Percentiles rank a stretch among this genome's conserved stretches.
phyloP scores from a whole-genome alignment of 139 green algal genomes.

The Tetradesmus lagerheimii region DNA sequence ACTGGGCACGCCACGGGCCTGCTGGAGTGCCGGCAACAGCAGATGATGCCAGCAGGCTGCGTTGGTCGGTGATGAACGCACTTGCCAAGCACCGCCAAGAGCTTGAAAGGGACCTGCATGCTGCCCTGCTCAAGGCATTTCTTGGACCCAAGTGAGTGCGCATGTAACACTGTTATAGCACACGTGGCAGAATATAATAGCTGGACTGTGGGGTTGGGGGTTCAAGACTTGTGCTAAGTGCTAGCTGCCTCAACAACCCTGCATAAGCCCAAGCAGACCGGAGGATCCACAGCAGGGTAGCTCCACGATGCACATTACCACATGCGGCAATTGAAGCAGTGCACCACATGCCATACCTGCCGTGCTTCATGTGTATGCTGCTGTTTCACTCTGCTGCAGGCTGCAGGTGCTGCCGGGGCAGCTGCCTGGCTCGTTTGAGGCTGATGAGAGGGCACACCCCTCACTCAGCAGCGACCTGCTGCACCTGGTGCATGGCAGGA shows the following conservation, averaged over 20 bases:
- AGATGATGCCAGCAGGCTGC: not conserved
- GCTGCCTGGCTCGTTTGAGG: constrained; percentile 57
- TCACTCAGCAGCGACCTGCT: constrained; percentile 35
- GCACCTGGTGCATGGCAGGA: constrained; percentile 60
- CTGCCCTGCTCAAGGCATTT: constrained; percentile 57
- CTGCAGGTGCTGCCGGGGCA: constrained; percentile 39
- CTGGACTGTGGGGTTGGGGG: not conserved
- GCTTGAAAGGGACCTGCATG: constrained; percentile 54
- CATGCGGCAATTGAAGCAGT: too few relatives aligned
- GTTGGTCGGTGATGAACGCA: not conserved
- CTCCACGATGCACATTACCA: too few relatives aligned
- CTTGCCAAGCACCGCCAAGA: constrained; percentile 34
- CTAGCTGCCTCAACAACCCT: too few relatives aligned
- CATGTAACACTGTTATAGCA: not conserved
- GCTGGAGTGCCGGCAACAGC: not conserved
- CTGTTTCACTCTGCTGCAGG: constrained; percentile 29
- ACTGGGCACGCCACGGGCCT: constrained; percentile 40
- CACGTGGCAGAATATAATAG: not conserved
- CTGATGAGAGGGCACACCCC: constrained; percentile 44
- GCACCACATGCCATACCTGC: too few relatives aligned
- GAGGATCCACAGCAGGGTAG: not conserved
- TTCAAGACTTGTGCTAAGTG: too few relatives aligned
- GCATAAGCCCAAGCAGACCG: too few relatives aligned
- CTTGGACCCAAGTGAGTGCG: constrained; percentile 51
- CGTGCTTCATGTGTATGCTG: not conserved